Base-by-base conservation (phyloP, 805 yeast genomes). In the Metschnikowia continentalis region DNA sequence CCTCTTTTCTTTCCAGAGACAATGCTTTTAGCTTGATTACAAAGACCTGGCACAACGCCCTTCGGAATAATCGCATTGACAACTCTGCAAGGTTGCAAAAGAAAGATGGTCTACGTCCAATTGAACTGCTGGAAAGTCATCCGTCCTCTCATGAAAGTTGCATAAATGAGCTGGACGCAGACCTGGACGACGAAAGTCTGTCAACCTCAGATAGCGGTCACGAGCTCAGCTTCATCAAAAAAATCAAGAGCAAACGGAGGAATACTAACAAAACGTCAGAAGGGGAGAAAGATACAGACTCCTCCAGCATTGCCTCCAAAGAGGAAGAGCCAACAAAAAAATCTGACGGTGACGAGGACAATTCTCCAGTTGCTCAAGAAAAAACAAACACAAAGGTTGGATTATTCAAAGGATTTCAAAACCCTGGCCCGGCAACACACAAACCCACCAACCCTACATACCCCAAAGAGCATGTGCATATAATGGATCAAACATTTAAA, bases 341-440 rank as follows among this genome's bases (percentile, higher is more conserved):
- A 35, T 36, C 26, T 14, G 50, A 46, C 19, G 32, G 11, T 1
- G 48, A 42, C 11, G 46, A 41, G 2, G 41, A 32, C 4, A 32
- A 40, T 3, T 20, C 51, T 2, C 40, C 48, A 11, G 51, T 38
- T 3, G 13, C 33, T 35, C 40, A 22, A 15, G 48, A 41, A 14
- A 40, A 46, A 13, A 15, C 37, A 3, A 23, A 19, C n/a, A 43
- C 20, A 15, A 43, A 44, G 14, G 35, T 23, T 14, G 47, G 47
- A 13, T 23, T 32, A 5, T 54, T 51, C 42, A 52, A 45, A 13
- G 60, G 61, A 2, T 50, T 54, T 14, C 36, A 62, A 5, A 81
- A 81, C 50, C 71, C 75, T 17, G 97, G 97, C 0, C 92, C 96
- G 0, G 71, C 67, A 6, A 67, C 72, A 1, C 94, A 88, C 62